Conservation (phyloP, 108 stramenopile genomes). For the Stephanodiscus triporus region DNA sequence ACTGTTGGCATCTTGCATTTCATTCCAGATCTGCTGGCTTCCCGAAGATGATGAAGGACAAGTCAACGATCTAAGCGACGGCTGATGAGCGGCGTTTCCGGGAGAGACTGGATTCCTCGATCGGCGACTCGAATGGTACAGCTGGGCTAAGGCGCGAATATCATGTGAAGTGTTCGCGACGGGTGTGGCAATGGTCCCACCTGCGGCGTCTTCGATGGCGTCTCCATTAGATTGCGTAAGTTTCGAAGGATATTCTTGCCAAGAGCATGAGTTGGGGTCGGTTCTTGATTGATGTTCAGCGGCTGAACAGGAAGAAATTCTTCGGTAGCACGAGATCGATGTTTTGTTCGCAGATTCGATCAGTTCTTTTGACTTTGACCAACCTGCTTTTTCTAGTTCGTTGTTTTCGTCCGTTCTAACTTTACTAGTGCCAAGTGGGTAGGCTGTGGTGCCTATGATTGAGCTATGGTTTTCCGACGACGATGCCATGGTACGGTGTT, state of each 20-base stretch:
- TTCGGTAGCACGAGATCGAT: not conserved
- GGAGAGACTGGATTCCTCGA: not conserved
- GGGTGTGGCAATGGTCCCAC: not conserved
- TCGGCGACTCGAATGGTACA: conserved; percentile 6
- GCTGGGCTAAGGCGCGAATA: not conserved
- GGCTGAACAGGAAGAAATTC: not conserved
- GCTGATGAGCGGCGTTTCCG: not conserved
- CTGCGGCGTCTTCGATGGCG: not conserved
- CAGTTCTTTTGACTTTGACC: not conserved
- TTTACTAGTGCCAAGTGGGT: not conserved
- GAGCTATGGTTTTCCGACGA: not conserved
- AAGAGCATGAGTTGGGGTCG: not conserved
- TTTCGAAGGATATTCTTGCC: not conserved
- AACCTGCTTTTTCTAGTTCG: not conserved
- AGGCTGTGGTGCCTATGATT: not conserved
- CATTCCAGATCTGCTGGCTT: not conserved
- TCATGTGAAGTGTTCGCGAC: not conserved
- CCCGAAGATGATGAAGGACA: not conserved
- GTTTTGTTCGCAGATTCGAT: not conserved
- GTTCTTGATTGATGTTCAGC: not conserved
- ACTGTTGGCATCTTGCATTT: not conserved
- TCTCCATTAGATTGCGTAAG: not conserved
- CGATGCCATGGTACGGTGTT: not conserved
- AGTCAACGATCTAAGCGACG: not conserved
- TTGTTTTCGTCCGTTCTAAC: not conserved